Evolutionary conservation across 1,284 basidiomycete genomes (phyloP).

Genomic region (Cutaneotrichosporon dermatis): DNA sequence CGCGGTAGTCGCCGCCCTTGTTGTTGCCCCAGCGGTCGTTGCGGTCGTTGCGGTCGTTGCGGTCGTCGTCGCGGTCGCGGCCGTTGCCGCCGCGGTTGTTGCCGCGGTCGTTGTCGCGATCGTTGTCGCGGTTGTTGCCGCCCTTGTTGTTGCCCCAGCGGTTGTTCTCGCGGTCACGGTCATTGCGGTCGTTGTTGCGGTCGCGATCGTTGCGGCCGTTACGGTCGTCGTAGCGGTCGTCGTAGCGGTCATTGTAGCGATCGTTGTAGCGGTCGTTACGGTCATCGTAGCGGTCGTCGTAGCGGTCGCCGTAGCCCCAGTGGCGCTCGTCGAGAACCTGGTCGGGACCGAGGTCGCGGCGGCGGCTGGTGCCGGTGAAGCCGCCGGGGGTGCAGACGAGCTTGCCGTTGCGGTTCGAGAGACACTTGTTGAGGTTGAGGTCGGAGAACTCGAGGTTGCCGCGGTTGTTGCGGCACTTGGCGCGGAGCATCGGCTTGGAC

Average conservation of each 20-base stretch:
- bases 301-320: too few species aligned
- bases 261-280: too few species aligned
- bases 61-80: too few species aligned
- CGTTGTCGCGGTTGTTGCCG: background rate
- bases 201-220: too few species aligned
- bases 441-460: background rate
- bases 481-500: background rate
- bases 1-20: too few species aligned
- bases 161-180: too few species aligned
- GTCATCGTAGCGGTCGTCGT: background rate
- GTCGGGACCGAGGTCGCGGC: background rate
- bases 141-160: background rate
- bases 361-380: background rate
- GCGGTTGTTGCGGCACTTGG: background rate
- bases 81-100: background rate
- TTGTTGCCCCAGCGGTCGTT: background rate
- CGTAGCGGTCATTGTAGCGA: background rate
- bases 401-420: background rate
- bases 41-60: background rate
- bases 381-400: background rate
- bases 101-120: background rate
- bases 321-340: background rate
- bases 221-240: background rate
- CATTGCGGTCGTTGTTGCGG: too few species aligned
- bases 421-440: background rate